Evolutionary conservation across 108 stramenopile species (phyloP), one percentile per base, ranked within the genome.

Genomic region (Seminavis robusta): DNA sequence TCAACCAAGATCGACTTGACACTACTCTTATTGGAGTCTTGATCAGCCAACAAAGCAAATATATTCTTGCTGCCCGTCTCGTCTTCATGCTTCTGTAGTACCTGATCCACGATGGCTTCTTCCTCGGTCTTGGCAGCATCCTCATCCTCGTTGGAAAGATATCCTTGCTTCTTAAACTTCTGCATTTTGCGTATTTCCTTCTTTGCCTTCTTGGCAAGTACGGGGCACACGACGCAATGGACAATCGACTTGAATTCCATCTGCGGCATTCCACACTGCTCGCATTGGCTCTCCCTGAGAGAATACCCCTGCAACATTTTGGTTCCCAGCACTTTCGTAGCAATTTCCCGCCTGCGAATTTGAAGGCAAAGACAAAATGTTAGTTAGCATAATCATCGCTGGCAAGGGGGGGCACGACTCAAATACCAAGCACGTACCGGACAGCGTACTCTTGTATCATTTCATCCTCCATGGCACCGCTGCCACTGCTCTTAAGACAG

Each of bases 201-300:
- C 56, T 67, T 66, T n/a, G 69, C 65, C 36, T 62, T 66, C 24
- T 62, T 61, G 6, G 32, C 47, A 28, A 81, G 33, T 15, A 62
- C 72, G 7, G 80, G 80, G 39, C 80, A 81, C 3, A 81, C 80
- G n/a, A 63, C 73, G 40, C 80, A 81, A n/a, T 56, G 21, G 16
- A 65, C 31, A 13, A 30, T 33, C 23, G 60, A 63, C 21, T 69
- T 44, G 47, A 48, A 61, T 37, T 63, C 65, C 68, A 70, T 80
- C 42, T 66, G 33, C 5, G 80, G 80, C 80, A 81, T 81, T 27
- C 51, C 42, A 33, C 80, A 81, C 25, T 36, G 58, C 9, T 51
- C 42, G 43, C 80, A 81, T 40, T 64, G 67, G 23, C 44, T 47
- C 36, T 81, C 68, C 33, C 44, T 49, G 43, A 81, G 47, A n/a